Evolutionary conservation across 371 early-diverging fungal species (phyloP).

Genomic region (Mortierella sp.): DNA sequence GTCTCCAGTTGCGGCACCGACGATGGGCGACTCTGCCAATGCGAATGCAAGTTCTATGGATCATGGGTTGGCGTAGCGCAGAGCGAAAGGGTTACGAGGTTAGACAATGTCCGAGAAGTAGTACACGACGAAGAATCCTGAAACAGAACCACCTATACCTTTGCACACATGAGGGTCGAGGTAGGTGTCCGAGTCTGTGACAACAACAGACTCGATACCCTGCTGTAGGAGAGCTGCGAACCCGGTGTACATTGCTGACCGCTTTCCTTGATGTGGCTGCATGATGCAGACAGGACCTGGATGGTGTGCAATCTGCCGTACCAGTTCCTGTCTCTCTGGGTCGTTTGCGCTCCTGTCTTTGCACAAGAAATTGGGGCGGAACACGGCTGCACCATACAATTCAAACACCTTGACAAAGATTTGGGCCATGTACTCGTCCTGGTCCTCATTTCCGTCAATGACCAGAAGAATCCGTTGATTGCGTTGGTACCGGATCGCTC

Average conservation of each 20-base stretch:
- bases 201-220: constrained; percentile 68
- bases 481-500: constrained; percentile 62
- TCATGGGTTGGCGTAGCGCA: too few relatives aligned
- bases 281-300: constrained; percentile 63
- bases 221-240: constrained; percentile 65
- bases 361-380: constrained; percentile 59
- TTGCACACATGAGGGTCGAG: constrained; percentile 63
- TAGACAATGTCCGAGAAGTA: background rate
- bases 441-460: constrained; percentile 67
- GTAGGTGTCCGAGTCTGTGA: constrained; percentile 74
- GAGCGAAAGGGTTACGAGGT: background rate
- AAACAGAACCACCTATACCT: constrained; percentile 15
- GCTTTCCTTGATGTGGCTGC: constrained; percentile 72
- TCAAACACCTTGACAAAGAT: constrained; percentile 67
- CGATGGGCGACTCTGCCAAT: constrained; percentile 61
- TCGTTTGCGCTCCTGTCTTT: constrained; percentile 35
- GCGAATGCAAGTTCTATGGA: constrained; percentile 62
- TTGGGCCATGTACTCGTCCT: constrained; percentile 70
- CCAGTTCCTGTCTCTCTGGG: constrained; percentile 40
- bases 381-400: constrained; percentile 54
- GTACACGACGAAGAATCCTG: background rate
- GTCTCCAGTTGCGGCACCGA: constrained; percentile 76
- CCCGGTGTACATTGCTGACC: constrained; percentile 76
- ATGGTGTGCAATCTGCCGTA: constrained; percentile 53
- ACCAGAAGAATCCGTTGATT: constrained; percentile 65